A percentile compares a stretch with the other conserved stretches of the same genome.
These are phyloP conservation scores for Salix purpurea DNA, from an alignment of 345 rosid genomes.

Conservation along the genomic window DNA sequence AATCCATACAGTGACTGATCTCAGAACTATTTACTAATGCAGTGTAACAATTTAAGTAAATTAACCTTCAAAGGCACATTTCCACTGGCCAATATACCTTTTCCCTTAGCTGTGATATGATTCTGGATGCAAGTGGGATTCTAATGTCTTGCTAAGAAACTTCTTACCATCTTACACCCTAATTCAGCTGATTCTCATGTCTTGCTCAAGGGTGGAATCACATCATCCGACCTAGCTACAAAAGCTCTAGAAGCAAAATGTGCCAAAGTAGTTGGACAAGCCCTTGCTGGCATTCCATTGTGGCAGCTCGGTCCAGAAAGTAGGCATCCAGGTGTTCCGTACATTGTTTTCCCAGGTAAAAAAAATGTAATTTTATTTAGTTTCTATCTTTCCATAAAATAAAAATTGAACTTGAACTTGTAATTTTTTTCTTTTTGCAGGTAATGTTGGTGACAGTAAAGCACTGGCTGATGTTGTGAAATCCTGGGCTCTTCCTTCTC, in stretches of 20 bases:
- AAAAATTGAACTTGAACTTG: not conserved
- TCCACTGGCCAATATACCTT: no score
- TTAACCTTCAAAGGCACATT: no score
- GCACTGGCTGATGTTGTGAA: no score
- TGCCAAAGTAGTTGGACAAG: conserved; percentile 88
- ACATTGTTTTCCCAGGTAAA: conserved; percentile 93
- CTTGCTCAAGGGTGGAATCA: conserved; percentile 78
- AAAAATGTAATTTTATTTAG: not conserved
- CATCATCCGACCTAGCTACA: conserved; percentile 97
- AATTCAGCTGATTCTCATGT: not conserved
- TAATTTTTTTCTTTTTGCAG: no score
- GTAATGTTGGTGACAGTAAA: no score
- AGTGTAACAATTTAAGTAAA: no score
- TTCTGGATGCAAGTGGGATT: not conserved
- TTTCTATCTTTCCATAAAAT: not conserved
- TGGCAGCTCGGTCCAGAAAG: conserved; percentile 98
- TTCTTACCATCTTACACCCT: not conserved
- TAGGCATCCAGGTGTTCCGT: conserved; percentile 94
- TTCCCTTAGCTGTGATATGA: no score
- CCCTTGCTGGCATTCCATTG: conserved; percentile 90
- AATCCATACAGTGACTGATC: no score
- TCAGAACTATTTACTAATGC: no score
- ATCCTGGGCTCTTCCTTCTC: no score
- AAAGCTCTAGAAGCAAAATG: conserved; percentile 86
- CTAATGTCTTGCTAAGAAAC: not conserved